Conservation (phyloP, 768 basidiomycete species). For the Dendrothele bispora region DNA sequence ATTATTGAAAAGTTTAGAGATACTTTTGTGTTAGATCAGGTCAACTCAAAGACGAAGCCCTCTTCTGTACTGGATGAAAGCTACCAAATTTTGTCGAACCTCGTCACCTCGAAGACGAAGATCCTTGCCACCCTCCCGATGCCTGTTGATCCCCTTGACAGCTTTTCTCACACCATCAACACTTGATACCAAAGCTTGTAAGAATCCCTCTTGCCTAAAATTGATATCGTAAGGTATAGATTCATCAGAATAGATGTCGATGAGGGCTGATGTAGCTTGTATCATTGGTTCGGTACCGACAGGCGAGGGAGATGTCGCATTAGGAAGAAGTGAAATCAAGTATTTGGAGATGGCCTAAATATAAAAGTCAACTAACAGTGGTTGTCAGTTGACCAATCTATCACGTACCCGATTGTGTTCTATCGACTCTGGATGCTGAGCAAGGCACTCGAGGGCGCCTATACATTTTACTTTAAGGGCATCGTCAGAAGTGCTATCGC, state of each 20-base stretch:
- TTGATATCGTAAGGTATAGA: slow-evolving; percentile 74
- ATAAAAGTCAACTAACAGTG: neutral
- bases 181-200: slow-evolving; percentile 54
- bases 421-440: slow-evolving; percentile 62
- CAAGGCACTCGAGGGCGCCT: slow-evolving; percentile 84
- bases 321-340: slow-evolving; percentile 63
- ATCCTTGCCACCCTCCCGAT: slow-evolving; percentile 66
- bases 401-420: slow-evolving; percentile 61
- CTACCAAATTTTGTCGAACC: slow-evolving; percentile 71
- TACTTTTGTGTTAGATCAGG: neutral
- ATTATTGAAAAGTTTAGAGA: neutral
- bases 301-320: slow-evolving; percentile 34
- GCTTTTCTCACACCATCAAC: slow-evolving; percentile 63
- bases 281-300: slow-evolving; percentile 68
- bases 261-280: slow-evolving; percentile 78
- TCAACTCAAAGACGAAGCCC: slow-evolving; percentile 47
- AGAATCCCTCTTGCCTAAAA: slow-evolving; percentile 64
- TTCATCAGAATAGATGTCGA: slow-evolving; percentile 95
- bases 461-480: slow-evolving; percentile 73
- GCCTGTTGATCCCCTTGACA: slow-evolving; percentile 64
- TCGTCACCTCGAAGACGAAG: slow-evolving; percentile 71
- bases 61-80: slow-evolving; percentile 73
- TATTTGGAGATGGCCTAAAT: slow-evolving; percentile 64
- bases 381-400: neutral
- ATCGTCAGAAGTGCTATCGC: slow-evolving; percentile 53